Evolutionary conservation across 192 early-diverging fungal genomes (phyloP), one percentile per base, ranked within the genome.

Genomic region (Backusella westeae): DNA sequence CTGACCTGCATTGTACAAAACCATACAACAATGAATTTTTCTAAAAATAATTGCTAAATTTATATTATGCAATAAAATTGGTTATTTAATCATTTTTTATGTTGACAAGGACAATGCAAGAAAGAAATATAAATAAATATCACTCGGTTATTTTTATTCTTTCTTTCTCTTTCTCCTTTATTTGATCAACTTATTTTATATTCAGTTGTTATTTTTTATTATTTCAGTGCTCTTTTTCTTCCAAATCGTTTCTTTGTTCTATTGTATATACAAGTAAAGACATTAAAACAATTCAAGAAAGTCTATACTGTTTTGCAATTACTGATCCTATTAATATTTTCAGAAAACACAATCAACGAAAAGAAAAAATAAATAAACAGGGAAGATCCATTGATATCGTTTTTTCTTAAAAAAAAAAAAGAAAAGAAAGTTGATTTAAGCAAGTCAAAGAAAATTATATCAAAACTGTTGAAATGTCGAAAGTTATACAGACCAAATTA

Each of bases 401-500:
- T 39, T 39, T 39, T 39, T 39, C 10, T 39, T 39, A 4, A 17
- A 44, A 44, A 44, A 42, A 42, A 15, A 44, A 17, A 44, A 44
- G 3, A 44, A 44, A 17, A 17, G 3, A 44, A 44, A 0, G 15
- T 3, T 14, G 26, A 71, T 71, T 10, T 2, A 39, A 46, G 12
- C 23, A 71, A 71, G 69, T 34, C 39, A 44, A 41, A 71, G 21
- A 41, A 26, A 46, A 69, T 7, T 71, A 71, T 26, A 71, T 46
- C 6, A 71, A 34, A 34, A 29, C 46, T 17, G 42, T 71, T 71
- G 41, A 71, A 34, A 49, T 71, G 44, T 71, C 70, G 8, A 71
- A 49, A 49, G 42, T 71, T 17, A 71, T 49, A 14, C 70, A 71
- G 39, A 29, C 15, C 5, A 71, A 49, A 29, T 34, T 71, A 49